Evolutionary conservation across 768 basidiomycete species (phyloP).

Genomic region (Suillus subluteus): DNA sequence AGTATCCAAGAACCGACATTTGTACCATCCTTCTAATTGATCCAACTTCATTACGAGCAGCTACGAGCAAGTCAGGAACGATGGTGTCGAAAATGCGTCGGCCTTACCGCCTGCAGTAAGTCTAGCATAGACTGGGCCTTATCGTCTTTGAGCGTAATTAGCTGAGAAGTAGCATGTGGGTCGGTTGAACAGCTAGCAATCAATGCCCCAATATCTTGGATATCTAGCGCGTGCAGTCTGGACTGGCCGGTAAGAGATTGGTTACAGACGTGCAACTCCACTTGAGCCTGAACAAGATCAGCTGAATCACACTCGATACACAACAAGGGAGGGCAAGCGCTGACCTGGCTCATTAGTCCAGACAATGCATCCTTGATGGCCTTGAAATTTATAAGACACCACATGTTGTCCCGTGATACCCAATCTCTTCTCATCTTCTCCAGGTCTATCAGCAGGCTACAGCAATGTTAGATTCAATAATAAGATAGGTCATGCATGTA

Average conservation of each 20-base stretch:
- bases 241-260: constrained; percentile 14
- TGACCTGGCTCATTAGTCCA: constrained; percentile 16
- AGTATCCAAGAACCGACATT: constrained; percentile 31
- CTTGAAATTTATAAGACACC: constrained; percentile 29
- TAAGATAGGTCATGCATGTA: constrained; percentile 8
- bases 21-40: constrained; percentile 29
- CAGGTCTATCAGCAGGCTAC: constrained; percentile 24
- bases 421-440: constrained; percentile 21
- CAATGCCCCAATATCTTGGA: constrained; percentile 28
- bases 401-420: constrained; percentile 22
- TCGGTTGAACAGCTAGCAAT: constrained; percentile 25
- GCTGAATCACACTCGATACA: not conserved
- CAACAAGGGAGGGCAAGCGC: constrained; percentile 11
- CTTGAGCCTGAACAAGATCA: constrained; percentile 20
- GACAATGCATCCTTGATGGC: constrained; percentile 21
- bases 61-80: constrained; percentile 11
- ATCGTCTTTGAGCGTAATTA: constrained; percentile 23
- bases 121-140: constrained; percentile 31
- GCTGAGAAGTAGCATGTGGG: constrained; percentile 14
- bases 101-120: constrained; percentile 28
- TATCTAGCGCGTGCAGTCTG: constrained; percentile 25
- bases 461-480: not conserved
- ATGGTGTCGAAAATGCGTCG: not conserved
- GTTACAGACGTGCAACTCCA: constrained; percentile 26
- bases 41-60: constrained; percentile 28